Conservation (phyloP, 257 asterid species). For the Catharanthus roseus region DNA sequence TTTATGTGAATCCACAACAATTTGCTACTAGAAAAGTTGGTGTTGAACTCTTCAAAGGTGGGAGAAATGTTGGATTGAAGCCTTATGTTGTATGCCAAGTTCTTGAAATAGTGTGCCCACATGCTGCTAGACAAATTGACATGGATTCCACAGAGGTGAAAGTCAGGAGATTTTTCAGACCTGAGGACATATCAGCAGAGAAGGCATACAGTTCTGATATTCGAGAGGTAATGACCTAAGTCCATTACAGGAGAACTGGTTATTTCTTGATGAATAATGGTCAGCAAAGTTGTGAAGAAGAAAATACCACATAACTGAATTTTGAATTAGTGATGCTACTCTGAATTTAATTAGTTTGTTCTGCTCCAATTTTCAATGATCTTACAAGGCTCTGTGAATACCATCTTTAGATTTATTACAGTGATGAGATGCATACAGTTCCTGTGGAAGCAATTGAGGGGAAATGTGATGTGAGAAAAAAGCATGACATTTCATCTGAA, state of each 20-base stretch:
- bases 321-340: neutral
- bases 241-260: neutral
- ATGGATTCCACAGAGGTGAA: constrained; percentile 44
- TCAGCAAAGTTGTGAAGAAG: neutral
- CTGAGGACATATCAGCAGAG: constrained; percentile 72
- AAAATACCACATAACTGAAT: neutral
- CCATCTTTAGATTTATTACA: constrained; percentile 63
- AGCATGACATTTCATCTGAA: constrained; percentile 60
- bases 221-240: constrained; percentile 57
- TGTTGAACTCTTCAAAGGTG: constrained; percentile 58
- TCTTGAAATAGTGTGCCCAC: constrained; percentile 49
- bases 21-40: constrained; percentile 51
- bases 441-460: constrained; percentile 62
- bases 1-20: constrained; percentile 63
- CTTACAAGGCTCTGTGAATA: constrained; percentile 17
- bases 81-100: constrained; percentile 71
- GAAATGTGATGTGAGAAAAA: constrained; percentile 77
- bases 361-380: constrained; percentile 13
- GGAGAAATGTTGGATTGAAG: constrained; percentile 88
- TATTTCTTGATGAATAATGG: neutral
- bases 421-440: constrained; percentile 63
- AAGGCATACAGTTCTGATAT: constrained; percentile 84
- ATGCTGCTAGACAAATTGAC: constrained; percentile 38
- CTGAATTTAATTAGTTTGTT: neutral
- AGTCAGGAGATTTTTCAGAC: constrained; percentile 77